Evolutionary conservation across 768 basidiomycete genomes (phyloP).

Genomic region (Lactifluus echinatus): DNA sequence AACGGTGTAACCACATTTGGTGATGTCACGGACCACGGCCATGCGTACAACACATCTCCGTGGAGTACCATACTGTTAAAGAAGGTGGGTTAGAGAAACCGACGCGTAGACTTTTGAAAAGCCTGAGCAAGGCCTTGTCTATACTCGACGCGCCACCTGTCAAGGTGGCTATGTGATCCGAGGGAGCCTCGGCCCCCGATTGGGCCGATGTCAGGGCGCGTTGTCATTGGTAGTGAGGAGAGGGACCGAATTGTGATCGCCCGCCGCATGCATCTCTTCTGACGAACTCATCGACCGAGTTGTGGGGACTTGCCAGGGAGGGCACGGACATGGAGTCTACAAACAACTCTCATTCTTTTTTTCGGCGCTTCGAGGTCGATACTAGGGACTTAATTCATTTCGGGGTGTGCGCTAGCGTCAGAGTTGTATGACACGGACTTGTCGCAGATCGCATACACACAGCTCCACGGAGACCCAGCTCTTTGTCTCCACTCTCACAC

Average conservation of each 20-base stretch:
- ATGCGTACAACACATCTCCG: slow-evolving; percentile 24
- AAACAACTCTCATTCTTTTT: slow-evolving; percentile 24
- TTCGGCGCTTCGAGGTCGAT: slow-evolving; percentile 41
- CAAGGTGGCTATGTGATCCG: slow-evolving; percentile 37
- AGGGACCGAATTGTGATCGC: slow-evolving; percentile 13
- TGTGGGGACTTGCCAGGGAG: background rate
- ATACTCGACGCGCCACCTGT: slow-evolving; percentile 39
- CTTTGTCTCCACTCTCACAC: slow-evolving; percentile 17
- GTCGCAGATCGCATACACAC: slow-evolving; percentile 32
- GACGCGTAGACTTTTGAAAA: slow-evolving; percentile 31
- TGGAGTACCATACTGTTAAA: slow-evolving; percentile 33
- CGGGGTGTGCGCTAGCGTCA: slow-evolving; percentile 31
- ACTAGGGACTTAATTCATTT: slow-evolving; percentile 33
- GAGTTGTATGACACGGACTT: slow-evolving; percentile 30
- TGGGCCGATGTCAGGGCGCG: background rate
- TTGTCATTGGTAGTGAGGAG: background rate
- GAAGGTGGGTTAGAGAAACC: background rate
- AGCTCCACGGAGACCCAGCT: slow-evolving; percentile 23
- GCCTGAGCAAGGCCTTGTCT: slow-evolving; percentile 34
- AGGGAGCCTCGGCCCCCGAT: slow-evolving; percentile 32
- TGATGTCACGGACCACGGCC: background rate
- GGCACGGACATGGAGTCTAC: slow-evolving; percentile 34
- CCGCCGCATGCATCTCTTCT: slow-evolving; percentile 34
- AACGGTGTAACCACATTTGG: slow-evolving; percentile 31
- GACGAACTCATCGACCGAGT: slow-evolving; percentile 23